Percentiles rank a stretch among this genome's conserved stretches.
Conservation (phyloP, 768 basidiomycete genomes). For the Pisolithus albus region DNA sequence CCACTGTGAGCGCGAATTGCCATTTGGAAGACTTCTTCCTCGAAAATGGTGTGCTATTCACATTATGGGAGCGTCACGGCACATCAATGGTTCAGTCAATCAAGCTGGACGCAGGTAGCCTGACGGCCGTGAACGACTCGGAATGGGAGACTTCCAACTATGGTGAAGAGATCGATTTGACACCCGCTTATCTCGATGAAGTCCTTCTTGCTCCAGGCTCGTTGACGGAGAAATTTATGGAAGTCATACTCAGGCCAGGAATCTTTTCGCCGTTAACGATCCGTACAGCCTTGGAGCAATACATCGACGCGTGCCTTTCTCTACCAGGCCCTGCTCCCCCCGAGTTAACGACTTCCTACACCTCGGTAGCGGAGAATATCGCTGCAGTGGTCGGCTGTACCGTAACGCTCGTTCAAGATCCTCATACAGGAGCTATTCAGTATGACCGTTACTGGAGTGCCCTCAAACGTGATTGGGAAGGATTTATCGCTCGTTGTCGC, state of each 20-base stretch:
- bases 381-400: conserved; percentile 83
- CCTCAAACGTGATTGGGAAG: conserved; percentile 91
- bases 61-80: conserved; percentile 79
- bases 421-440: conserved; percentile 73
- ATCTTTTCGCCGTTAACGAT: conserved; percentile 82
- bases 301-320: conserved; percentile 65
- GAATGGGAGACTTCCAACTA: conserved; percentile 54
- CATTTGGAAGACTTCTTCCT: conserved; percentile 75
- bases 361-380: conserved; percentile 67
- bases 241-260: conserved; percentile 79
- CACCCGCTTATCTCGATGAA: conserved; percentile 85
- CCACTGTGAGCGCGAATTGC: conserved; percentile 53
- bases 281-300: conserved; percentile 75
- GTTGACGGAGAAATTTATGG: conserved; percentile 71
- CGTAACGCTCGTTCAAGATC: conserved; percentile 63
- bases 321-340: conserved; percentile 51
- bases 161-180: conserved; percentile 67
- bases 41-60: conserved; percentile 46
- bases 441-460: conserved; percentile 78
- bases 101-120: conserved; percentile 36
- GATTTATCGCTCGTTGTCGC: conserved; percentile 84
- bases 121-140: conserved; percentile 22
- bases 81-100: conserved; percentile 61
- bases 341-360: conserved; percentile 55
- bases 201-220: conserved; percentile 65